Percentiles rank a stretch among this genome's conserved stretches.
Conservation (phyloP, 2,329 filamentous ascomycete genomes). For the Lachnellula willkommii region DNA sequence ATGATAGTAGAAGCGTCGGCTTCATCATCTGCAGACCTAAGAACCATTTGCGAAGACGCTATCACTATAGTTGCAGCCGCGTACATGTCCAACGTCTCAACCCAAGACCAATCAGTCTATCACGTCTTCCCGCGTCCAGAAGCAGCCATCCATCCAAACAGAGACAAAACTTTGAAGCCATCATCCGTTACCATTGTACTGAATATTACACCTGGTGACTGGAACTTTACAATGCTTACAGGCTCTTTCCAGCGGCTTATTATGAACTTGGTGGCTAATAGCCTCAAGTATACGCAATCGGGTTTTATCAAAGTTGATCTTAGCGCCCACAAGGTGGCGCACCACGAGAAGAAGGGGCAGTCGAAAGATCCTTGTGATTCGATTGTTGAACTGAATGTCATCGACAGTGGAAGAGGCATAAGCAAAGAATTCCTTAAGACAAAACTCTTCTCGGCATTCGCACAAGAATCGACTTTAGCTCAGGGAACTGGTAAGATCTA, state of each 20-base stretch:
- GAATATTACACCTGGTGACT: constrained; percentile 9
- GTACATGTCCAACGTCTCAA: too few relatives aligned
- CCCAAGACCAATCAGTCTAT: too few relatives aligned
- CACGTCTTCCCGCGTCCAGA: too few relatives aligned
- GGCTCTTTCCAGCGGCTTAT: constrained; percentile 45
- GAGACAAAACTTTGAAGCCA: too few relatives aligned
- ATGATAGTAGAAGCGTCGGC: too few relatives aligned
- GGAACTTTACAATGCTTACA: constrained; percentile 41
- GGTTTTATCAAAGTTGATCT: constrained; percentile 41
- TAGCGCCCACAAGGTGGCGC: constrained; percentile 39
- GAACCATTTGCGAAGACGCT: too few relatives aligned
- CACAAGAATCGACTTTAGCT: constrained; percentile 54
- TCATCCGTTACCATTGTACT: background rate
- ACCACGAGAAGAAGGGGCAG: too few relatives aligned
- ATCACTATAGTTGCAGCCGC: too few relatives aligned
- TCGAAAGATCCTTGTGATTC: too few relatives aligned
- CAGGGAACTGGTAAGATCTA: constrained; percentile 45
- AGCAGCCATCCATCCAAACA: too few relatives aligned
- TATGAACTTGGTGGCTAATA: constrained; percentile 57
- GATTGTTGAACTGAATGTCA: too few relatives aligned
- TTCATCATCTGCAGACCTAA: too few relatives aligned
- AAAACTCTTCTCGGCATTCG: constrained; percentile 54
- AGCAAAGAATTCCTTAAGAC: constrained; percentile 54
- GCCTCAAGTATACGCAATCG: constrained; percentile 51
- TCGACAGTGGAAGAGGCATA: constrained; percentile 57